phyloP scores from a whole-genome alignment of 768 basidiomycete genomes.

The Phylloporus sp. region DNA sequence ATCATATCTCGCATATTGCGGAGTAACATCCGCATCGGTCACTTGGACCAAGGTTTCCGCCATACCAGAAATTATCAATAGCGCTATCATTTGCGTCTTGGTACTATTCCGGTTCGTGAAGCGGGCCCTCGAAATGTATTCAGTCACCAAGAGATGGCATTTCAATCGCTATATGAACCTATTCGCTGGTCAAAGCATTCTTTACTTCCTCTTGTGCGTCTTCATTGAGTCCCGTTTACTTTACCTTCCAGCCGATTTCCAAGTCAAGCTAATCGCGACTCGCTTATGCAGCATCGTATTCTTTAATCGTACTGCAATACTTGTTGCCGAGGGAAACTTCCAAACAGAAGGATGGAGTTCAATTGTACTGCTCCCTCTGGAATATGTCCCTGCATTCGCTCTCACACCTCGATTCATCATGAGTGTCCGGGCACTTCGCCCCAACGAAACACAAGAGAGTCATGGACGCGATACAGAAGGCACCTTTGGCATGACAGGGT shows the following conservation, averaged over 20 bases:
- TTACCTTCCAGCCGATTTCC: no score
- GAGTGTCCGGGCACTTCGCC: constrained; percentile 1
- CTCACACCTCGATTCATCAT: constrained; percentile 12
- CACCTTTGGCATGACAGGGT: not conserved
- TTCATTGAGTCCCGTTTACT: not conserved
- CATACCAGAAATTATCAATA: not conserved
- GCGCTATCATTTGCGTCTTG: constrained; percentile 3
- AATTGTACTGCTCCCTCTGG: not conserved
- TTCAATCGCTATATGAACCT: constrained; percentile 8
- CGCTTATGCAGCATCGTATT: not conserved
- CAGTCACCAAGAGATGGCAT: not conserved
- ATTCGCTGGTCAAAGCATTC: constrained; percentile 3
- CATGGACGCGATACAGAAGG: not conserved
- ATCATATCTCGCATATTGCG: not conserved
- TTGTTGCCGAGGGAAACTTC: constrained; percentile 1
- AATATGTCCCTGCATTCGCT: constrained; percentile 5
- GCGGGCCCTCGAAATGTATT: constrained; percentile 3
- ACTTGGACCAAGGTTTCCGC: constrained; percentile 2
- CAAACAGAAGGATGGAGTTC: constrained; percentile 1
- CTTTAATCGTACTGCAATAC: constrained; percentile 6
- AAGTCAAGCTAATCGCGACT: not conserved
- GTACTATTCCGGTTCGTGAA: constrained; percentile 3
- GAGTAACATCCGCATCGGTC: not conserved
- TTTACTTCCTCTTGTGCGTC: constrained; percentile 14
- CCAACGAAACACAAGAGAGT: not conserved